A percentile compares a stretch with the other conserved stretches of the same genome.
Conservation (phyloP, 345 rosid species). For the Eucalyptus sideroxylon region DNA sequence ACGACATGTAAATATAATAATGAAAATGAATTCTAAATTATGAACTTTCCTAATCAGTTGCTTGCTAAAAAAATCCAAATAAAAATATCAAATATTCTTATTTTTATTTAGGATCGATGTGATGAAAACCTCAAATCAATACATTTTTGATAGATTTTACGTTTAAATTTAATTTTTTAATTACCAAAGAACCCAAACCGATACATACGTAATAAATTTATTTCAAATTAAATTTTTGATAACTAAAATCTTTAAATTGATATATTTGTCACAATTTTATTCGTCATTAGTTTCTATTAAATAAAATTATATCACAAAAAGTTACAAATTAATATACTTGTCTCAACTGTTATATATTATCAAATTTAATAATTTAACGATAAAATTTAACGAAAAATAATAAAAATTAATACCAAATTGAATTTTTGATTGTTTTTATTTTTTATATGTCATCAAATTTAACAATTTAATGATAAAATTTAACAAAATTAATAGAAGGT, state of each 20-base stretch:
- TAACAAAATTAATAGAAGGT: rapidly evolving
- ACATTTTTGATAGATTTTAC: rapidly evolving
- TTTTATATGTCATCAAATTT: rapidly evolving
- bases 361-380: rapidly evolving
- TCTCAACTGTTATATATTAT: rapidly evolving
- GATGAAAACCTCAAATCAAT: too few relatives aligned
- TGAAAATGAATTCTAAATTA: rapidly evolving
- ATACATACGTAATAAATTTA: rapidly evolving
- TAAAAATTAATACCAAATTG: rapidly evolving
- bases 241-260: rapidly evolving
- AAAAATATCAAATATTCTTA: not conserved
- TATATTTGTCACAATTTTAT: rapidly evolving
- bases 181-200: rapidly evolving
- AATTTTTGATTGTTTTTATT: too few relatives aligned
- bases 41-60: not conserved
- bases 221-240: too few relatives aligned
- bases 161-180: too few relatives aligned
- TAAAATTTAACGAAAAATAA: too few relatives aligned
- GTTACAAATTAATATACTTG: rapidly evolving
- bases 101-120: rapidly evolving
- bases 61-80: not conserved
- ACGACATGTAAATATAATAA: not conserved
- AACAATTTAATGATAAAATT: too few relatives aligned
- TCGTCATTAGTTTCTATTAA: rapidly evolving
- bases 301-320: too few relatives aligned